Evolutionary conservation across 176 grass and related monocot species (phyloP).

Genomic region (Pontederia paniculata): DNA sequence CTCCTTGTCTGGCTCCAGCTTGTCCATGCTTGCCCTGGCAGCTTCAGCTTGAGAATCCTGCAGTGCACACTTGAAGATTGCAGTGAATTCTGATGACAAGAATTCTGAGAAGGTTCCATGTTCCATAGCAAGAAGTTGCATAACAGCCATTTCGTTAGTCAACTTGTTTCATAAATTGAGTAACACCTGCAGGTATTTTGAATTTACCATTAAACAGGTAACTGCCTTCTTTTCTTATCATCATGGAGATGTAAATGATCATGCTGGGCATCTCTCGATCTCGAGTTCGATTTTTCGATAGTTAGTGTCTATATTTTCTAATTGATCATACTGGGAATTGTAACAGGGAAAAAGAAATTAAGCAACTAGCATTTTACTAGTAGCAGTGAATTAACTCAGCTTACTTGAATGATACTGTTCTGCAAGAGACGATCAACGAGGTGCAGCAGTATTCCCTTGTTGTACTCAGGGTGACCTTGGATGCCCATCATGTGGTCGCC

Average conservation of each 20-base stretch:
- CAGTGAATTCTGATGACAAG: too few relatives aligned
- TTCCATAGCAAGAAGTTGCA: too few relatives aligned
- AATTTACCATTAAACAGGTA: too few relatives aligned
- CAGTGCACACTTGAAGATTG: neutral
- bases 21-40: slow-evolving; percentile 25
- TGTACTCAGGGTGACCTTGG: slow-evolving; percentile 69
- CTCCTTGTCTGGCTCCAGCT: slow-evolving; percentile 19
- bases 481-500: slow-evolving; percentile 41
- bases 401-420: slow-evolving; percentile 20
- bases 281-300: too few relatives aligned
- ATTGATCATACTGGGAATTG: too few relatives aligned
- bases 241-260: neutral
- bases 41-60: slow-evolving; percentile 14
- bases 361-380: neutral
- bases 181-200: too few relatives aligned
- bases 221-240: neutral
- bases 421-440: slow-evolving; percentile 36
- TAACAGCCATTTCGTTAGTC: too few relatives aligned
- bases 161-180: too few relatives aligned
- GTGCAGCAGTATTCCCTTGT: slow-evolving; percentile 35
- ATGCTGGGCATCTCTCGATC: neutral
- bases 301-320: too few relatives aligned
- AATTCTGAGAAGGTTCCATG: too few relatives aligned
- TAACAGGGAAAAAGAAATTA: too few relatives aligned
- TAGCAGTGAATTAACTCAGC: neutral